Conservation (phyloP, 2,329 filamentous ascomycete genomes). For the Fusarium sp. region DNA sequence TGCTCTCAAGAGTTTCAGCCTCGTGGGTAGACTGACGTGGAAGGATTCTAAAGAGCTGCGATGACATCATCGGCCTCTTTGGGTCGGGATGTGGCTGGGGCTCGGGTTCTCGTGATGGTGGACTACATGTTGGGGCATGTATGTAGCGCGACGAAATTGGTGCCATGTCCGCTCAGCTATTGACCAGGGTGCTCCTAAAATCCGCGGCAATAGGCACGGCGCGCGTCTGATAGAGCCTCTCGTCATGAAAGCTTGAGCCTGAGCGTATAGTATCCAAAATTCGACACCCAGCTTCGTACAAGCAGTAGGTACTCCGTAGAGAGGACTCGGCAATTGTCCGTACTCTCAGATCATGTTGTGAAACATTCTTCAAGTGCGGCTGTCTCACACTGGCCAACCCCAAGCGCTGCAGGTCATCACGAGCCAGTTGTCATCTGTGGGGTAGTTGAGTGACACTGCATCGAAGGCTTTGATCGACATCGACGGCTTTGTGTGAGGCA, state of each 20-base stretch:
- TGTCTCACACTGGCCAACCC: constrained; percentile 19
- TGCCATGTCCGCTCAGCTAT: constrained; percentile 19
- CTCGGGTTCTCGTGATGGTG: constrained; percentile 23
- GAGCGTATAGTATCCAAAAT: not conserved
- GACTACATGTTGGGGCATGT: constrained; percentile 17
- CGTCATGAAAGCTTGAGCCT: not conserved
- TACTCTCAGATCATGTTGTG: constrained; percentile 10
- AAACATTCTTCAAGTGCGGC: constrained; percentile 12
- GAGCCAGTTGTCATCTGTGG: constrained; percentile 34
- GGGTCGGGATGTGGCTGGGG: constrained; percentile 21
- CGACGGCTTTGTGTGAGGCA: constrained; percentile 10
- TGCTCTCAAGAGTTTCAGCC: constrained; percentile 37
- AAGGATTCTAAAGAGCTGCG: constrained; percentile 26
- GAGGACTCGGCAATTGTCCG: constrained; percentile 22
- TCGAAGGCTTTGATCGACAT: constrained; percentile 16
- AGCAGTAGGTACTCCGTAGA: too few species aligned
- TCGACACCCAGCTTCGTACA: not conserved
- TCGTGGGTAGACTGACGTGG: constrained; percentile 41
- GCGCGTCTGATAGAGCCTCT: constrained; percentile 13
- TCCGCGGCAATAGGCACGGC: constrained; percentile 4
- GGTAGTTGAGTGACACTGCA: constrained; percentile 22
- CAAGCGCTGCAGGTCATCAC: constrained; percentile 33
- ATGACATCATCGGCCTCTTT: constrained; percentile 36
- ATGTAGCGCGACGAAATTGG: constrained; percentile 17
- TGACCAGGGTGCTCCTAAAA: constrained; percentile 21